Conservation (phyloP, 345 rosid species). For the Excoecaria agallocha region DNA sequence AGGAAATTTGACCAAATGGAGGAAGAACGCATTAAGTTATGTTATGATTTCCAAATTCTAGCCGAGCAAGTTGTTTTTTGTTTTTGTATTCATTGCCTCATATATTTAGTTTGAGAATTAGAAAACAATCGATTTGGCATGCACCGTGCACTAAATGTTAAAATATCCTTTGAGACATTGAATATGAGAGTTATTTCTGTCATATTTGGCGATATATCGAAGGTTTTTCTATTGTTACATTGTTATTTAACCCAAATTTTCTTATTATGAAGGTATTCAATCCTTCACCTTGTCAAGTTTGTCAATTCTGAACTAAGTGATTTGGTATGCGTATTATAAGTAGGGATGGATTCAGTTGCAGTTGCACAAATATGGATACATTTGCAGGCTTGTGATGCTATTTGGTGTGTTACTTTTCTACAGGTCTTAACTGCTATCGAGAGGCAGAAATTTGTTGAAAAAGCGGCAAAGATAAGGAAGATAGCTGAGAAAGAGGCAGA, state of each 20-base stretch:
- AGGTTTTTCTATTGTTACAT: not conserved
- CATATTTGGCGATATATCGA: not conserved
- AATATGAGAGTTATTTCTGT: not conserved
- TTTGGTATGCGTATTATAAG: not conserved
- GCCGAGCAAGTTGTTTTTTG: not conserved
- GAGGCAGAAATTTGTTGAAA: slow-evolving; percentile 65
- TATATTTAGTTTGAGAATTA: not conserved
- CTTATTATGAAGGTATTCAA: not conserved
- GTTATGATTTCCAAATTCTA: not conserved
- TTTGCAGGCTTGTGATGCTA: not conserved
- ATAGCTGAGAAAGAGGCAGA: slow-evolving; percentile 67
- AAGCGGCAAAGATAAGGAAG: too few species aligned
- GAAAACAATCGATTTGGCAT: not conserved
- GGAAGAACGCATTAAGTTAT: slow-evolving; percentile 90
- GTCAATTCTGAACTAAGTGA: not conserved
- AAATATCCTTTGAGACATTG: not conserved
- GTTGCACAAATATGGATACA: not conserved
- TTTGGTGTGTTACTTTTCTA: slow-evolving; percentile 6
- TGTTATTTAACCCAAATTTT: not conserved
- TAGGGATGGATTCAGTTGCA: not conserved
- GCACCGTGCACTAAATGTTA: too few species aligned
- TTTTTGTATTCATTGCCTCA: not conserved
- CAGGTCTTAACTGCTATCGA: slow-evolving; percentile 85
- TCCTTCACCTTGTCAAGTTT: not conserved
- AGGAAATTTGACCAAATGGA: slow-evolving; percentile 90